A percentile compares a stretch with the other conserved stretches of the same genome.
Evolutionary conservation across 805 yeast genomes (phyloP).

Genomic region (Pichia thaimueangensis): DNA sequence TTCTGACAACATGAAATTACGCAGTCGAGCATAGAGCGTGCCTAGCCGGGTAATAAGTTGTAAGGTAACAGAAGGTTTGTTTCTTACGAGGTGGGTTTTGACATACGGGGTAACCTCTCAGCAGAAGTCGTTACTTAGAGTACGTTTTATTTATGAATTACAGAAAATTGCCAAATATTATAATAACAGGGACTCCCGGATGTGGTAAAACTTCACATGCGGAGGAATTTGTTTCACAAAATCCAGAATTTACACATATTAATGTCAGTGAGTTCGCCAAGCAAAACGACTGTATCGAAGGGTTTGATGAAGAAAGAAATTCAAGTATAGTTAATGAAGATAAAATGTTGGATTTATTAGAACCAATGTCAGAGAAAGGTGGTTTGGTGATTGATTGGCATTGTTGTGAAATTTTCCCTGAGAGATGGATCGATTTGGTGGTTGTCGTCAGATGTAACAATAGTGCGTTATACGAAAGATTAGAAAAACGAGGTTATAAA

Average conservation of each 20-base stretch:
- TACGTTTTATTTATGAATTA: conserved; percentile 19
- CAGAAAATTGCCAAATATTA: conserved; percentile 58
- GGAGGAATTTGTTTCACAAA: conserved; percentile 45
- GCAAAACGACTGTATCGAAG: conserved; percentile 67
- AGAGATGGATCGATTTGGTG: conserved; percentile 83
- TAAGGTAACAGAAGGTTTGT: too few species aligned
- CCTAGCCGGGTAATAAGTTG: too few species aligned
- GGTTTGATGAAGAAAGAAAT: conserved; percentile 80
- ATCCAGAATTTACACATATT: conserved; percentile 46
- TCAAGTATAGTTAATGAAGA: conserved; percentile 92
- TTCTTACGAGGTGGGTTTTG: too few species aligned
- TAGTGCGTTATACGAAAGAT: conserved; percentile 63
- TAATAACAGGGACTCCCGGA: conserved; percentile 94
- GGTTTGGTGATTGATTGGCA: conserved; percentile 96
- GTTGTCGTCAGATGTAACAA: conserved; percentile 82
- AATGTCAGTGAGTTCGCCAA: conserved; percentile 80
- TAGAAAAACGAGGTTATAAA: conserved; percentile 69
- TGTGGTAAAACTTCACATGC: conserved; percentile 78
- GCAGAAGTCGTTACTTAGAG: neutral
- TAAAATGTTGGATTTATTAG: conserved; percentile 71
- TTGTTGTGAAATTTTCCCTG: conserved; percentile 93
- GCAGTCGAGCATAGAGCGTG: too few species aligned
- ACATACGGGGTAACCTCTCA: too few species aligned
- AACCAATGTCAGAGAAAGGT: conserved; percentile 74
- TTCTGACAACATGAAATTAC: too few species aligned